Base-by-base conservation (phyloP, 2,329 filamentous ascomycete genomes). In the Epichloe glyceriae region DNA sequence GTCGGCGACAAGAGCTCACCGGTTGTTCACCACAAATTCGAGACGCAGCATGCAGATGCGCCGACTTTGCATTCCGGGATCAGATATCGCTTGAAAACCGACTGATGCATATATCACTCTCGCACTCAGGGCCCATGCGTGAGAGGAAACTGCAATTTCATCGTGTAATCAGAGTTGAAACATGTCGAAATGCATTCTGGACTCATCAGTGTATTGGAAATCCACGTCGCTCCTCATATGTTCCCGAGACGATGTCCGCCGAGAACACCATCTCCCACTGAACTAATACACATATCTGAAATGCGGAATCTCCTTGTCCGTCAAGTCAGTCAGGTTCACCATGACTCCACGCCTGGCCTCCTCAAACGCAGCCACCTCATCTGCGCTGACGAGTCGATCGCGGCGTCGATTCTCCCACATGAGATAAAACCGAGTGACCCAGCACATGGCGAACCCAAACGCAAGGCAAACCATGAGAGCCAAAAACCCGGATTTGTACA, bases 391-490 rank as follows among this genome's bases (percentile, higher is more conserved):
- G 10, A 42, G 43, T 20, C 42, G 42, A 39, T 78, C 75, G 55
- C 79, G 79, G 56, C 67, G 72, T 55, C 66, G 69, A 55, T 83
- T 83, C 62, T 78, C 69, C 46, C 64, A 60, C 11, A 61, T 67
- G 15, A 82, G 66, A 50, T 78, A 72, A 57, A 70, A 73, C 14
- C 78, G 66, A 52, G 81, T 64, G 35, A 70, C 71, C 10, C 73
- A 56, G 37, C 58, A 57, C 14, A 51, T 64, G 1, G 71, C 39
- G 1, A 79, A 70, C 47, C 78, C 66, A 19, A 75, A 58, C 0
- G 69, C 70, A 58, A 81, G 82, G 62, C 78, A 83, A 4, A 76
- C 74, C 49, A 85, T 70, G 56, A 83, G 79, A 2, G 76, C 78
- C 6, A 75, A 69, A 55, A 83, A 82, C 0, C 79, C 81, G 38